Evolutionary conservation across 1,284 basidiomycete genomes (phyloP).

Genomic region (Tausonia pullulans): DNA sequence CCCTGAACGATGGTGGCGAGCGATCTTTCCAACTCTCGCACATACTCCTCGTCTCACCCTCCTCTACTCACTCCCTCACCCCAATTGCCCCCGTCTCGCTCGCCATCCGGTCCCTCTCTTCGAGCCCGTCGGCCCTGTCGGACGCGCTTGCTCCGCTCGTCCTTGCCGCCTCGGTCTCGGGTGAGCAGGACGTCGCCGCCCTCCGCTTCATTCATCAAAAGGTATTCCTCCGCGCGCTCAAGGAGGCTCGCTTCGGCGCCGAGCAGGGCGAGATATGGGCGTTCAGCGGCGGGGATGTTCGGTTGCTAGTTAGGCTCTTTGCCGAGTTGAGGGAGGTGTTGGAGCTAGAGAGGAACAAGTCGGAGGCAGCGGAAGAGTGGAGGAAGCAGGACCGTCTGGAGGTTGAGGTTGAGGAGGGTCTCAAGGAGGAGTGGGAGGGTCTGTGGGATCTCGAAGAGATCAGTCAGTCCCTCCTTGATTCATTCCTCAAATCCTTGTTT

Average conservation of each 20-base stretch:
- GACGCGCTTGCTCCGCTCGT: slow-evolving; percentile 14
- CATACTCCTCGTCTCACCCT: slow-evolving; percentile 18
- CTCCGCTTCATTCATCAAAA: slow-evolving; percentile 13
- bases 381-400: slow-evolving; percentile 27
- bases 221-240: slow-evolving; percentile 9
- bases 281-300: slow-evolving; percentile 21
- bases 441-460: slow-evolving; percentile 32
- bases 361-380: background rate
- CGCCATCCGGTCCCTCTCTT: background rate
- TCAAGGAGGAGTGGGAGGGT: slow-evolving; percentile 25
- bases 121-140: background rate
- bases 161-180: background rate
- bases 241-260: slow-evolving; percentile 11
- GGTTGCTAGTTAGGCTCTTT: slow-evolving; percentile 36
- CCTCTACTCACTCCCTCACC: slow-evolving; percentile 9
- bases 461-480: slow-evolving; percentile 19
- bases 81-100: slow-evolving; percentile 7
- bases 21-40: background rate
- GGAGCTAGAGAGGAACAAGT: background rate
- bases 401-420: slow-evolving; percentile 31
- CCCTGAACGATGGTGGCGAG: background rate
- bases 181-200: slow-evolving; percentile 8
- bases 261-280: slow-evolving; percentile 13
- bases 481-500: background rate
- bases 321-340: slow-evolving; percentile 26